phyloP scores from a whole-genome alignment of 306 rosid species.

The Lathyrus oleraceus region DNA sequence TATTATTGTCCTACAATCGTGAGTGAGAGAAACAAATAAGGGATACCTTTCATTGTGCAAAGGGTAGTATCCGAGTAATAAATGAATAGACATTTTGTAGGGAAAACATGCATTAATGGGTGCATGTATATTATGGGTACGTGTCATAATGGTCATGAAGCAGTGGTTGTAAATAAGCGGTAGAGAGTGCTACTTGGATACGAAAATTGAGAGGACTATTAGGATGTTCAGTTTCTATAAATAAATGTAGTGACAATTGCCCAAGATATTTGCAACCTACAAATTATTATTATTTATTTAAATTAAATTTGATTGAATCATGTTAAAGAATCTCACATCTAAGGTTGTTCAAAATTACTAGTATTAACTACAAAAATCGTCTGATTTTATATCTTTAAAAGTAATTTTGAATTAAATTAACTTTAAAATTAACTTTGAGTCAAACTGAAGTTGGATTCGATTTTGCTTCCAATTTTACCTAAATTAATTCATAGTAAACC shows the following conservation, averaged over 20 bases:
- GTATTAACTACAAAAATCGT: too few relatives aligned
- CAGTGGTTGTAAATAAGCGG: slow-evolving; percentile 30
- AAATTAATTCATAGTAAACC: too few relatives aligned
- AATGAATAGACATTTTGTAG: slow-evolving; percentile 17
- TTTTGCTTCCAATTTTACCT: too few relatives aligned
- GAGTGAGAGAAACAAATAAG: background rate
- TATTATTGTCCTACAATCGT: too few relatives aligned
- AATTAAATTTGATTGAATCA: too few relatives aligned
- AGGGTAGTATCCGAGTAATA: background rate
- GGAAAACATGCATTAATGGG: slow-evolving; percentile 28
- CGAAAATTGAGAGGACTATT: background rate
- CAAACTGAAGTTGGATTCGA: too few relatives aligned
- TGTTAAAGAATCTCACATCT: too few relatives aligned
- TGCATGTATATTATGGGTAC: slow-evolving; percentile 24
- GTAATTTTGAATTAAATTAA: too few relatives aligned
- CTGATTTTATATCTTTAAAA: too few relatives aligned
- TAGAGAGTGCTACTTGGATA: background rate
- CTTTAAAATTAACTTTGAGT: too few relatives aligned
- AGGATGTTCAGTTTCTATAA: slow-evolving; percentile 13
- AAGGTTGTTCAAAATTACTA: too few relatives aligned
- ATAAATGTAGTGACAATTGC: slow-evolving; percentile 14
- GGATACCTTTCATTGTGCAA: background rate
- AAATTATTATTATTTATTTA: too few relatives aligned
- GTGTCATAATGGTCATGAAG: slow-evolving; percentile 15
- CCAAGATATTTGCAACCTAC: background rate